Evolutionary conservation across 1,284 basidiomycete species (phyloP), one percentile per base, ranked within the genome.

Genomic region (Heimioporus retisporus): DNA sequence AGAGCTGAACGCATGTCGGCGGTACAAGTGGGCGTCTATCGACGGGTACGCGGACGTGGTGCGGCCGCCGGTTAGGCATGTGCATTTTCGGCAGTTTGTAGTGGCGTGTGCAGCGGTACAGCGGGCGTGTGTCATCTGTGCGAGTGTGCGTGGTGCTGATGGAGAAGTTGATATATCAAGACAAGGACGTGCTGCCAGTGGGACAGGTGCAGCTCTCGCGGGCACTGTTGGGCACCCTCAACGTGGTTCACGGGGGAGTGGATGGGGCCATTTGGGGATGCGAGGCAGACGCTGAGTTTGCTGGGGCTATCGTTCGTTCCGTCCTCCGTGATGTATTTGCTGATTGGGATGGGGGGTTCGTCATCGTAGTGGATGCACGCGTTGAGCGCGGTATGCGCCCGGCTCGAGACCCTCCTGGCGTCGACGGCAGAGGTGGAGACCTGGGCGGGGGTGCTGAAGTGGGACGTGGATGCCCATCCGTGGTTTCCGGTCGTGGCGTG

Each of bases 11-110:
- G 88, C 90, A 72, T 74, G 83, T 55, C 84, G 88, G 25, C 85
- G 93, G 46, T 92, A 92, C 74, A 94, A 94, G 75, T 94, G 93
- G 93, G 87, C 90, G 0, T 91, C 89, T 70, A 77, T 81, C 35
- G 78, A 84, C 1, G 85, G 87, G 53, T 91, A 90, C 66, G 83
- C 85, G 4, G 76, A 81, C 31, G 77, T 84, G 19, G 74, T 81
- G 8, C 76, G 78, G 0, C 73, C 80, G 1, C 81, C 83, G 0
- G 74, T 89, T 46, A 85, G 77, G 3, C 78, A 75, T 42, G 84
- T 84, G 2, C 80, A 85, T 61, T 79, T 89, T n/a, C 71, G 81
- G 31, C 71, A 77, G 35, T 88, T 88, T 64, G 78, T 82, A 28
- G 69, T 75, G 0, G 72, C 76, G 6, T 85, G 81, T 72, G 74